These are phyloP conservation scores for Tolypocladium endophyticum DNA, from an alignment of 2,329 filamentous ascomycete genomes.

Conservation along the genomic window DNA sequence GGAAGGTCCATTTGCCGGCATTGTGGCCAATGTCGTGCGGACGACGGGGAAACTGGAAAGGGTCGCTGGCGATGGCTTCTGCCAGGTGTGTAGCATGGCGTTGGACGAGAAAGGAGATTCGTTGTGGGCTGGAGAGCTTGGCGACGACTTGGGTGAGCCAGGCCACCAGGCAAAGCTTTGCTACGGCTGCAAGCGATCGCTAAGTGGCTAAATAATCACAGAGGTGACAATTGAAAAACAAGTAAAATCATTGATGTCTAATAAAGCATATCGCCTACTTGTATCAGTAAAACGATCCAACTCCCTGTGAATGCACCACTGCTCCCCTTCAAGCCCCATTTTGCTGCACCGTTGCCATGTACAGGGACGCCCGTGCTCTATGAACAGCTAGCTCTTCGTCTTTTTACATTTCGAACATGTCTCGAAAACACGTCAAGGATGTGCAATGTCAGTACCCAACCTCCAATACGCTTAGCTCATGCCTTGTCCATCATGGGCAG, in stretches of 20 bases:
- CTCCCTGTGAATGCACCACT: not conserved
- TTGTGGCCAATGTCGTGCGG: slow-evolving; percentile 90
- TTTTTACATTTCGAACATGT: not conserved
- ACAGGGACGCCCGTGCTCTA: not conserved
- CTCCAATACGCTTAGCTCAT: not conserved
- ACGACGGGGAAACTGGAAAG: slow-evolving; percentile 74
- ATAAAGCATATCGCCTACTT: slow-evolving; percentile 3
- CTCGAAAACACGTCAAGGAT: not conserved
- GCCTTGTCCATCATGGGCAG: slow-evolving; percentile 29
- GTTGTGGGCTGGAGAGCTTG: slow-evolving; percentile 52
- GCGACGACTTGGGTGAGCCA: slow-evolving; percentile 22
- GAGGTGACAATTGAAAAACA: not conserved
- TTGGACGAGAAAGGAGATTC: slow-evolving; percentile 53
- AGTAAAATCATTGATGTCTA: not conserved
- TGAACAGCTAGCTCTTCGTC: not conserved
- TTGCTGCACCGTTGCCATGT: not conserved
- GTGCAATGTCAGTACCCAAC: not conserved
- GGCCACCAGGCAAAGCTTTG: slow-evolving; percentile 39
- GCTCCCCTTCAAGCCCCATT: not conserved
- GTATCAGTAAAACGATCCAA: not conserved
- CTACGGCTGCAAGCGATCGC: slow-evolving; percentile 63
- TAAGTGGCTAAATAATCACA: slow-evolving; percentile 32
- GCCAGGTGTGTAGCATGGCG: slow-evolving; percentile 60
- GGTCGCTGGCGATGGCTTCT: slow-evolving; percentile 30
- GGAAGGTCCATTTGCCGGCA: slow-evolving; percentile 76